A percentile compares a stretch with the other conserved stretches of the same genome.
Evolutionary conservation across 2,329 filamentous ascomycete species (phyloP).

Genomic region (Diaporthe caulivora): DNA sequence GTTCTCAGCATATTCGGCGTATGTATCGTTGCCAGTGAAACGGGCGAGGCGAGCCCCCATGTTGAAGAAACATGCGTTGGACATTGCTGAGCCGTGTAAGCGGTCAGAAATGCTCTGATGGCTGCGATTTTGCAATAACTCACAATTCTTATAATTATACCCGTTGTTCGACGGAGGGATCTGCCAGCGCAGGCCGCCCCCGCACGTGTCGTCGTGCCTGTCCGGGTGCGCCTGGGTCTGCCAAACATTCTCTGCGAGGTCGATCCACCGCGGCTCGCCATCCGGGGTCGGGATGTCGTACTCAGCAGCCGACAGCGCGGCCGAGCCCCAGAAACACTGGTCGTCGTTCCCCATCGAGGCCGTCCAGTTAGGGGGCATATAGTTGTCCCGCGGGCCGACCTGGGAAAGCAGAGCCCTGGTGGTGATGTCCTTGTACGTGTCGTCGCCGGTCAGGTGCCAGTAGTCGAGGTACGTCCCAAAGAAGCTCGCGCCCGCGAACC

Average conservation of each 20-base stretch:
- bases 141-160: conserved; percentile 33
- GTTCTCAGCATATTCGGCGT: conserved; percentile 60
- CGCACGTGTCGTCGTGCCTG: conserved; percentile 34
- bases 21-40: conserved; percentile 71
- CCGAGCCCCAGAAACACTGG: conserved; percentile 37
- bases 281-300: conserved; percentile 24
- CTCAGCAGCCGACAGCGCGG: conserved; percentile 38
- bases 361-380: conserved; percentile 37
- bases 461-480: conserved; percentile 64
- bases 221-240: conserved; percentile 31
- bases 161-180: conserved; percentile 27
- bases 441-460: conserved; percentile 63
- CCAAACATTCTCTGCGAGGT: conserved; percentile 36
- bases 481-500: conserved; percentile 64
- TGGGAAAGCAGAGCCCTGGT: conserved; percentile 58
- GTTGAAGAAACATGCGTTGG: conserved; percentile 64
- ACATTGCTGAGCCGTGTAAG: conserved; percentile 46
- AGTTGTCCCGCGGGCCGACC: conserved; percentile 53
- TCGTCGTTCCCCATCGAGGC: conserved; percentile 36
- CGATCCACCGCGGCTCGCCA: conserved; percentile 32
- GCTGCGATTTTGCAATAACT: background rate
- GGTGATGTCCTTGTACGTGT: conserved; percentile 57
- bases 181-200: conserved; percentile 36
- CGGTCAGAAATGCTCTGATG: background rate
- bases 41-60: conserved; percentile 69